Evolutionary conservation across 2,329 filamentous ascomycete genomes (phyloP).

Genomic region (Talaromyces islandicus): DNA sequence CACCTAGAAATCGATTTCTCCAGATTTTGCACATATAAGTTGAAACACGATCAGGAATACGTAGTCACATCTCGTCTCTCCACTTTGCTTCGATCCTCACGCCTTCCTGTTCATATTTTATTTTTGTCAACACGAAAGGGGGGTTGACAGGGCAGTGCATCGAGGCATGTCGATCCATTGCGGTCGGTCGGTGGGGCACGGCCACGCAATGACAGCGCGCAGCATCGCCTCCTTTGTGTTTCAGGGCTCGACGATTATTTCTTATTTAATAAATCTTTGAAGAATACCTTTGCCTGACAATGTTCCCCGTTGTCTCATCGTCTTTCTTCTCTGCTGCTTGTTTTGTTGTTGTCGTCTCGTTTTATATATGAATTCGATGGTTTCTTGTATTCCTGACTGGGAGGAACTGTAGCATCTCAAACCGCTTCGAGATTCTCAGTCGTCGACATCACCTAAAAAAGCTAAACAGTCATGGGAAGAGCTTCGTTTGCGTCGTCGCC

Average conservation of each 20-base stretch:
- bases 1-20: no score
- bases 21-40: no score
- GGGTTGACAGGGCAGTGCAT: not conserved
- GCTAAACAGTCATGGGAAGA: not conserved
- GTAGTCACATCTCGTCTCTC: no score
- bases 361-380: not conserved
- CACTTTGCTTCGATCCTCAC: no score
- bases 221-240: not conserved
- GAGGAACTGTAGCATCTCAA: not conserved
- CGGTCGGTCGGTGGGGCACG: not conserved
- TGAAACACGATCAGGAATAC: no score
- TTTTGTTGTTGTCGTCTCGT: not conserved
- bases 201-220: not conserved
- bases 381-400: not conserved
- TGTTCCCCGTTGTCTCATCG: not conserved
- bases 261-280: not conserved
- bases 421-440: not conserved
- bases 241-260: not conserved
- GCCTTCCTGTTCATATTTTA: not conserved
- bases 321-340: not conserved
- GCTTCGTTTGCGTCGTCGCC: slow-evolving; percentile 25
- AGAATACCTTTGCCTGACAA: not conserved
- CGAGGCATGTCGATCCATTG: not conserved
- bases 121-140: not conserved
- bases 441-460: not conserved